A percentile compares a stretch with the other conserved stretches of the same genome.
phyloP scores from a whole-genome alignment of 306 rosid genomes.

The Malus sylvestris region DNA sequence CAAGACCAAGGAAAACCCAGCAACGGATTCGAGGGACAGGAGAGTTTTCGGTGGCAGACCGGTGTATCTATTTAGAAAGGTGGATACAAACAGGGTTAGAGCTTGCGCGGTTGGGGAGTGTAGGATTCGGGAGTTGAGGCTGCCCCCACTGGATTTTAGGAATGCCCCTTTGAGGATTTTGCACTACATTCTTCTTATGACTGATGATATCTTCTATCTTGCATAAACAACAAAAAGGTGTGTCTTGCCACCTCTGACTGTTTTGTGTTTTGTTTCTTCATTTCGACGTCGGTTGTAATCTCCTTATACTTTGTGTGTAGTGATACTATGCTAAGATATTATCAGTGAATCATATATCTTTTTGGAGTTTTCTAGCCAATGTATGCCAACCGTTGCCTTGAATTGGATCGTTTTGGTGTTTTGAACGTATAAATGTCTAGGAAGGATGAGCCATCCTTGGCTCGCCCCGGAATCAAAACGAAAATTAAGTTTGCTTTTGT shows the following conservation, averaged over 20 bases:
- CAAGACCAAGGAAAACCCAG: conserved; percentile 33
- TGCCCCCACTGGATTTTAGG: conserved; percentile 56
- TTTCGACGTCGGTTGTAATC: not conserved
- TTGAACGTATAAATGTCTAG: not conserved
- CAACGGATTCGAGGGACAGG: conserved; percentile 10
- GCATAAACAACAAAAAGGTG: conserved; percentile 16
- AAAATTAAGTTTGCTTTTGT: not conserved
- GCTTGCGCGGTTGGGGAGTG: conserved; percentile 28
- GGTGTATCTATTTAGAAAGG: conserved; percentile 46
- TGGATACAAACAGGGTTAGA: conserved; percentile 45
- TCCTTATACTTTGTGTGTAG: not conserved
- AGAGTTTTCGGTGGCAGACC: conserved; percentile 19
- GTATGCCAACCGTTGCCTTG: not conserved
- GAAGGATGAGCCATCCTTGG: not conserved
- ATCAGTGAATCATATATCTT: not conserved
- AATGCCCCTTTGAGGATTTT: conserved; percentile 64
- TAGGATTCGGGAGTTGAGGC: conserved; percentile 50
- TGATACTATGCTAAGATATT: not conserved
- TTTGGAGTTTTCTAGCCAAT: not conserved
- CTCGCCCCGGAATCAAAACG: not conserved
- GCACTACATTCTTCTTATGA: conserved; percentile 74
- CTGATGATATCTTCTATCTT: conserved; percentile 43
- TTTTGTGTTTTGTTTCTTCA: not conserved
- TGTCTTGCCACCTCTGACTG: not conserved
- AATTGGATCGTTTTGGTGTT: not conserved